Percentiles rank a stretch among this genome's conserved stretches.
These are phyloP conservation scores for Sclerotinia trifoliorum DNA, from an alignment of 2,329 filamentous ascomycete species.

Conservation along the genomic window DNA sequence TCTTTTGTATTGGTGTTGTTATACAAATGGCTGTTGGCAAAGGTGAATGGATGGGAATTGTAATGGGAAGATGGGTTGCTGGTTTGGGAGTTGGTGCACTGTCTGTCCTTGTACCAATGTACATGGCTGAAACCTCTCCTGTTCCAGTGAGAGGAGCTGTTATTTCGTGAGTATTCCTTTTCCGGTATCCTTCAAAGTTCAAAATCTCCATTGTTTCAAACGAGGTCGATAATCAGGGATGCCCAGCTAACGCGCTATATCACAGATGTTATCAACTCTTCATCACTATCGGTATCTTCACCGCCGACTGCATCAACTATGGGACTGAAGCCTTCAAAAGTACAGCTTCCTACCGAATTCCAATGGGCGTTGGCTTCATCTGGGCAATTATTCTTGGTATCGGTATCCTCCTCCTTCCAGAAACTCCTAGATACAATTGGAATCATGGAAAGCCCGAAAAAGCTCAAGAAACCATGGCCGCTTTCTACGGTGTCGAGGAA, in stretches of 20 bases:
- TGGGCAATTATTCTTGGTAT: slow-evolving; percentile 53
- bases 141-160: slow-evolving; percentile 62
- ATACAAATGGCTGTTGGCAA: slow-evolving; percentile 60
- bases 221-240: background rate
- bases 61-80: slow-evolving; percentile 62
- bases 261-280: slow-evolving; percentile 66
- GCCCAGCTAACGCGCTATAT: slow-evolving; percentile 26
- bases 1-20: slow-evolving; percentile 64
- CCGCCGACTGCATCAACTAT: slow-evolving; percentile 55
- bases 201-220: background rate
- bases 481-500: slow-evolving; percentile 49
- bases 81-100: slow-evolving; percentile 67
- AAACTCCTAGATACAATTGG: slow-evolving; percentile 58
- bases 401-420: slow-evolving; percentile 54
- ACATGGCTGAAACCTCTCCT: slow-evolving; percentile 63
- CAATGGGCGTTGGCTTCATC: slow-evolving; percentile 56
- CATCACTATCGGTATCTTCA: slow-evolving; percentile 68
- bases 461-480: slow-evolving; percentile 51
- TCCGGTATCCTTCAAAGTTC: background rate
- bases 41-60: slow-evolving; percentile 60
- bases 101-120: slow-evolving; percentile 65
- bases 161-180: slow-evolving; percentile 46
- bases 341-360: slow-evolving; percentile 59
- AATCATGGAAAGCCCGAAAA: slow-evolving; percentile 48
- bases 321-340: slow-evolving; percentile 43